These are phyloP conservation scores for Phyllosticta capitalensis DNA, from an alignment of 2,329 filamentous ascomycete genomes.

Conservation along the genomic window DNA sequence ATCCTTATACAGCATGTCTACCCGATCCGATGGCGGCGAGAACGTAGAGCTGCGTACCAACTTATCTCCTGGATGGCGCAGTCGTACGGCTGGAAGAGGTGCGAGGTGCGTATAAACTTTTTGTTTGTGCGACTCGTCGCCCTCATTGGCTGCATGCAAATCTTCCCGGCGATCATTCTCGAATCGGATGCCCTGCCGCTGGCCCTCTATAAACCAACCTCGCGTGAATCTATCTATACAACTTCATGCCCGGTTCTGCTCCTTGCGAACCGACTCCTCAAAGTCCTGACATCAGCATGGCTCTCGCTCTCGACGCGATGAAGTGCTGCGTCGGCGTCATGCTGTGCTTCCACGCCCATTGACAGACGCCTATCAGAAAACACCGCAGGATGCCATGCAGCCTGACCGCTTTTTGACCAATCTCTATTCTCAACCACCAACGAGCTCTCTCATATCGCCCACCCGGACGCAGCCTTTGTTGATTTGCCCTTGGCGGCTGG, in stretches of 20 bases:
- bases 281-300: neutral
- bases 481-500: neutral
- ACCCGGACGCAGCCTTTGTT: constrained; percentile 11
- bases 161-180: neutral
- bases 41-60: too few species aligned
- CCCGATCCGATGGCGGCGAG: neutral
- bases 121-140: neutral
- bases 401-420: neutral
- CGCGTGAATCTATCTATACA: neutral
- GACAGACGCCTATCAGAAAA: neutral
- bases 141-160: neutral
- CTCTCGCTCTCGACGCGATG: too few species aligned
- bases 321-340: neutral
- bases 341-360: neutral
- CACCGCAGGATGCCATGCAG: neutral
- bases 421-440: neutral
- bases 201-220: neutral
- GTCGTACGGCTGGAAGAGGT: neutral
- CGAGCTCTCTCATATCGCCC: constrained; percentile 12
- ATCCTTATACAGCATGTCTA: neutral
- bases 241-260: neutral
- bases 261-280: neutral
- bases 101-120: neutral
- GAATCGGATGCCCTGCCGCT: neutral
- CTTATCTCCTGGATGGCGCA: neutral